Conservation (phyloP, 2,329 filamentous ascomycete genomes). For the Aspergillus jensenii region DNA sequence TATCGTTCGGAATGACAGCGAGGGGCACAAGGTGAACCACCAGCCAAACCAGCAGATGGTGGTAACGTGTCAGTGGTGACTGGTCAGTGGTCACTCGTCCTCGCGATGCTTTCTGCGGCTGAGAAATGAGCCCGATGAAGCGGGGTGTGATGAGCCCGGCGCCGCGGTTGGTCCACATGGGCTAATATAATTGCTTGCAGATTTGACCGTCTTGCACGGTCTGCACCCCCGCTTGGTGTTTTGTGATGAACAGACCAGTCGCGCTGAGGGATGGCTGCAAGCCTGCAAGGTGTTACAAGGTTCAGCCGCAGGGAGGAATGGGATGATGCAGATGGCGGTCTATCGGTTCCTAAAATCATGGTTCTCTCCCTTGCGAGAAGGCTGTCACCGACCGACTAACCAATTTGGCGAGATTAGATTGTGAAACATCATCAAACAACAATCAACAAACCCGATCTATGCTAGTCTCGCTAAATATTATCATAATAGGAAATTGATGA, state of each 20-base stretch:
- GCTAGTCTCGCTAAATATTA: conserved; percentile 13
- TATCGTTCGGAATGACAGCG: neutral
- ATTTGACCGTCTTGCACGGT: neutral
- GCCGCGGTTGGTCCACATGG: conserved; percentile 7
- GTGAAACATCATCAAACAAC: conserved; percentile 5
- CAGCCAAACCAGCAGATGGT: neutral
- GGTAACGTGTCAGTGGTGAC: conserved; percentile 4
- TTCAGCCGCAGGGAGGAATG: conserved; percentile 3
- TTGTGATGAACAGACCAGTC: neutral
- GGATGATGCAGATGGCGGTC: conserved; percentile 4
- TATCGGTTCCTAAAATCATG: neutral
- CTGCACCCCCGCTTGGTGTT: neutral
- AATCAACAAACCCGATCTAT: neutral
- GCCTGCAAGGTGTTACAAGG: neutral
- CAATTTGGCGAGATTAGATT: neutral
- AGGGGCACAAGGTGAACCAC: neutral
- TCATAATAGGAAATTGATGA: conserved; percentile 7
- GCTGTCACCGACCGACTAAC: neutral
- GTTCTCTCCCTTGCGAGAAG: neutral
- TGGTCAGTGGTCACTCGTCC: conserved; percentile 1
- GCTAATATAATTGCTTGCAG: conserved; percentile 8
- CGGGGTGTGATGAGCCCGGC: conserved; percentile 4
- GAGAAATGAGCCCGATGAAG: conserved; percentile 5
- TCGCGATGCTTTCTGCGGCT: conserved; percentile 4
- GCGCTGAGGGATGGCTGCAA: neutral